Evolutionary conservation across 2,329 filamentous ascomycete species (phyloP).

Genomic region (Emydomyces testavorans): DNA sequence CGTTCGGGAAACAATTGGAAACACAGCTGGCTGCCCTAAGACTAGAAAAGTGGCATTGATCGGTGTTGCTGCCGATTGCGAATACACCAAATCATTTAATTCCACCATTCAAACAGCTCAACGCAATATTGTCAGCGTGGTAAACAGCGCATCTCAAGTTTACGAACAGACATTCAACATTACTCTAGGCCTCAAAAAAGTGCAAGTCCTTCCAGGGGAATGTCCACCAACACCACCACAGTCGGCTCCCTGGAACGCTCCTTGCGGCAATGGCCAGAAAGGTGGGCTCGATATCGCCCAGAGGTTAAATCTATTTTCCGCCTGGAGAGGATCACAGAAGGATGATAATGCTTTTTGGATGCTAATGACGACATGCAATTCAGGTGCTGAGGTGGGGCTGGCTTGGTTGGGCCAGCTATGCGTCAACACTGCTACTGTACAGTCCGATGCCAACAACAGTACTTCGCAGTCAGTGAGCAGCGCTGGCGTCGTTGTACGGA

Average conservation of each 20-base stretch:
- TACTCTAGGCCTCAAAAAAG: slow-evolving; percentile 74
- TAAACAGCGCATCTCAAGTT: slow-evolving; percentile 76
- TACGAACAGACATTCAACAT: slow-evolving; percentile 94
- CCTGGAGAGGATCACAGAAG: slow-evolving; percentile 65
- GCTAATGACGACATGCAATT: slow-evolving; percentile 66
- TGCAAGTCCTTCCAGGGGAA: slow-evolving; percentile 62
- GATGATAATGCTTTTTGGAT: slow-evolving; percentile 92
- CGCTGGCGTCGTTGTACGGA: slow-evolving; percentile 79
- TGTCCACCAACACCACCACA: slow-evolving; percentile 60
- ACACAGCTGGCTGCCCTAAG: slow-evolving; percentile 68
- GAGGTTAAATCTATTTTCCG: slow-evolving; percentile 76
- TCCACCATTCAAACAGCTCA: slow-evolving; percentile 49
- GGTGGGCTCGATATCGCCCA: slow-evolving; percentile 54
- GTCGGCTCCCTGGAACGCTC: slow-evolving; percentile 72
- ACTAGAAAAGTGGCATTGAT: slow-evolving; percentile 87
- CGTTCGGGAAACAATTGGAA: slow-evolving; percentile 65
- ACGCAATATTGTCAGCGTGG: slow-evolving; percentile 65
- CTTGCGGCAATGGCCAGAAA: slow-evolving; percentile 40
- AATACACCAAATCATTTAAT: slow-evolving; percentile 64
- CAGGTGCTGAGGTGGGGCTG: slow-evolving; percentile 70
- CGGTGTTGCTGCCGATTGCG: slow-evolving; percentile 87
- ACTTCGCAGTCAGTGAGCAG: slow-evolving; percentile 59
- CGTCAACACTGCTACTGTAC: slow-evolving; percentile 13
- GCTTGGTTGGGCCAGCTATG: slow-evolving; percentile 86
- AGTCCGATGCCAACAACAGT: slow-evolving; percentile 15